A percentile compares a stretch with the other conserved stretches of the same genome.
phyloP scores from a whole-genome alignment of 257 asterid species.

The Datura wrightii region DNA sequence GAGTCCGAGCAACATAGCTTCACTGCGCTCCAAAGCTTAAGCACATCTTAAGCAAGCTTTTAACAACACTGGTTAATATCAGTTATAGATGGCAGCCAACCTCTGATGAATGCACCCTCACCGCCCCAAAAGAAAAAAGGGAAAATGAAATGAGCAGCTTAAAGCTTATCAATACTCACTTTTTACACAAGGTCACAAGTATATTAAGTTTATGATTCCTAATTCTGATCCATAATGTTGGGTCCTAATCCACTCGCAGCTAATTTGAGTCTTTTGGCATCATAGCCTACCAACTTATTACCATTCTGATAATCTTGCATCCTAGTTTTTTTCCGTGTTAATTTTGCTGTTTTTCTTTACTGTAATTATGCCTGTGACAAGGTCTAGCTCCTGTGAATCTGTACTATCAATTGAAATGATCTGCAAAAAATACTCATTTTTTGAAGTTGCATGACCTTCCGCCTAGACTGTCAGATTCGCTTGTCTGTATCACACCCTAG shows the following conservation, averaged over 20 bases:
- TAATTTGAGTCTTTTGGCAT: neutral
- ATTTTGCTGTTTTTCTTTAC: neutral
- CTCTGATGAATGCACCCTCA: neutral
- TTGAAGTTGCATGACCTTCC: slow-evolving; percentile 19
- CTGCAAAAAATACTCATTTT: neutral
- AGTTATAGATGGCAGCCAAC: neutral
- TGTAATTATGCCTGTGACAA: slow-evolving; percentile 2
- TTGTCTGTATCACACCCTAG: slow-evolving; percentile 7
- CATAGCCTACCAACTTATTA: slow-evolving; percentile 7
- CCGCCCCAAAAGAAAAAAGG: neutral
- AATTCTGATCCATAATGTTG: slow-evolving; percentile 26
- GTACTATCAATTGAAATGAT: neutral
- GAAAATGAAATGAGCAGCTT: neutral
- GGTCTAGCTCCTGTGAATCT: neutral
- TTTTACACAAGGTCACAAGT: neutral
- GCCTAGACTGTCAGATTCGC: slow-evolving; percentile 19
- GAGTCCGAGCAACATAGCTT: neutral
- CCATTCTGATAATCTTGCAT: slow-evolving; percentile 20
- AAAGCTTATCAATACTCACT: neutral
- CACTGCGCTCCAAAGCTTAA: neutral
- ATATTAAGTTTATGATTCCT: slow-evolving; percentile 5
- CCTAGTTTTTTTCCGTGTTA: neutral
- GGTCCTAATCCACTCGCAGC: neutral
- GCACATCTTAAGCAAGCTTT: neutral
- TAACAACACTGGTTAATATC: neutral